These are phyloP conservation scores for Cytospora paraplurivora DNA, from an alignment of 2,329 filamentous ascomycete species.

Conservation along the genomic window DNA sequence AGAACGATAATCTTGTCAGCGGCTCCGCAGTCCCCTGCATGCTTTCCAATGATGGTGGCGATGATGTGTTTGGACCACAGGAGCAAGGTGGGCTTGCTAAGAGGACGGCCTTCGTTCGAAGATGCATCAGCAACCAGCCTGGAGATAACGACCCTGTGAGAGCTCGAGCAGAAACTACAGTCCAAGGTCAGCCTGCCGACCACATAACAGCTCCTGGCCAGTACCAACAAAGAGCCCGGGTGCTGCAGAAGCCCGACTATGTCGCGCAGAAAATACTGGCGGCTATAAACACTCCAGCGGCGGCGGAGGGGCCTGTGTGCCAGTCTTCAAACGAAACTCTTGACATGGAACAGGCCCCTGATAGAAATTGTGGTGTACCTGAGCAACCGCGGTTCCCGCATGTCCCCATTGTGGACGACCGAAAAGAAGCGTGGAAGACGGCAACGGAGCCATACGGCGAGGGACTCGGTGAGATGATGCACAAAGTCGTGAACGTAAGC, in stretches of 20 bases:
- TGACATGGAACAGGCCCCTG: neutral
- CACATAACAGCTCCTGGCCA: neutral
- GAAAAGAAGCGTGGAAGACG: neutral
- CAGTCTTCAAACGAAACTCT: neutral
- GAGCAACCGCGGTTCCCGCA: neutral
- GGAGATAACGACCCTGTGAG: neutral
- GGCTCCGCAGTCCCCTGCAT: neutral
- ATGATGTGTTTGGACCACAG: slow-evolving; percentile 8
- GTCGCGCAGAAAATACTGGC: slow-evolving; percentile 3
- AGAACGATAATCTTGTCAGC: too few relatives aligned
- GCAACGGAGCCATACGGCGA: slow-evolving; percentile 7
- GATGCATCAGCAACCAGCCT: neutral
- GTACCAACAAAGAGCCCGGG: neutral
- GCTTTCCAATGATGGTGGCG: neutral
- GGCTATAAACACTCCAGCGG: neutral
- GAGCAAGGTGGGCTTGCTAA: neutral
- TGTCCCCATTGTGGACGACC: neutral
- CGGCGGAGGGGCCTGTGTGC: neutral
- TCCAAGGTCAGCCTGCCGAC: neutral
- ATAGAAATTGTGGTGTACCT: neutral
- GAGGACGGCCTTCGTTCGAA: neutral
- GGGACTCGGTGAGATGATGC: slow-evolving; percentile 22
- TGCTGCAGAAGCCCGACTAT: neutral
- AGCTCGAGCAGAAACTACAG: neutral
- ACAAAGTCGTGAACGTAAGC: slow-evolving; percentile 26